These are phyloP conservation scores for Funneliformis geosporum DNA, from an alignment of 192 early-diverging fungal genomes.

Conservation along the genomic window DNA sequence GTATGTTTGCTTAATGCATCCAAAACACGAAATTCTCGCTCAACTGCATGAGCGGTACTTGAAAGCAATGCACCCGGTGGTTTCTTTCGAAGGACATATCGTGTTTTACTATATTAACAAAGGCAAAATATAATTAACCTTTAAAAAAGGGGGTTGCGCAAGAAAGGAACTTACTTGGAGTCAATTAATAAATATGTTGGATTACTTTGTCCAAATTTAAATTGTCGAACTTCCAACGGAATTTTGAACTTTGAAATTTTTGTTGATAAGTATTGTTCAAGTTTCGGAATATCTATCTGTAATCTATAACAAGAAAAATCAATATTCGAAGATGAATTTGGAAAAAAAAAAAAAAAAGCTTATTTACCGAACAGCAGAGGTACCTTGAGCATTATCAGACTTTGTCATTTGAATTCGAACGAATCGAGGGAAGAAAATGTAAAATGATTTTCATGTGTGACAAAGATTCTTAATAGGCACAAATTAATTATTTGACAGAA, in stretches of 20 bases:
- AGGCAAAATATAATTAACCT: background rate
- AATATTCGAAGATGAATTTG: background rate
- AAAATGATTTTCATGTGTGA: no score
- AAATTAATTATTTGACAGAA: no score
- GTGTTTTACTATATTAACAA: constrained; percentile 51
- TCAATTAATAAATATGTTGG: constrained; percentile 89
- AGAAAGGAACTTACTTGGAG: constrained; percentile 55
- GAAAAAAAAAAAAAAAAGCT: background rate
- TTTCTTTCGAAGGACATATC: constrained; percentile 89
- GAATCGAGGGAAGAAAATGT: no score
- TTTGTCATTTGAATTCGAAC: background rate
- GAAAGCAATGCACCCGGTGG: constrained; percentile 84
- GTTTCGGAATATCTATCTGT: constrained; percentile 59
- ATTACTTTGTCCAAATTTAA: constrained; percentile 91
- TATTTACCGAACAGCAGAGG: constrained; percentile 24
- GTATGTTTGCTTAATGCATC: constrained; percentile 71
- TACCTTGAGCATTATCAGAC: constrained; percentile 21
- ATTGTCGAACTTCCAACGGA: constrained; percentile 80
- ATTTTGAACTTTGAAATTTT: constrained; percentile 53
- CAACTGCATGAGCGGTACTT: constrained; percentile 88
- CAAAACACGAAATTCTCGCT: constrained; percentile 85
- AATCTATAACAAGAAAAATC: constrained; percentile 38
- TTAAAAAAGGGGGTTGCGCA: background rate
- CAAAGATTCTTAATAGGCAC: no score
- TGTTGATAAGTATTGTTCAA: constrained; percentile 62